Base-by-base conservation (phyloP, 228 moss, liverwort and hornwort species). In the Sphagnum fallax region DNA sequence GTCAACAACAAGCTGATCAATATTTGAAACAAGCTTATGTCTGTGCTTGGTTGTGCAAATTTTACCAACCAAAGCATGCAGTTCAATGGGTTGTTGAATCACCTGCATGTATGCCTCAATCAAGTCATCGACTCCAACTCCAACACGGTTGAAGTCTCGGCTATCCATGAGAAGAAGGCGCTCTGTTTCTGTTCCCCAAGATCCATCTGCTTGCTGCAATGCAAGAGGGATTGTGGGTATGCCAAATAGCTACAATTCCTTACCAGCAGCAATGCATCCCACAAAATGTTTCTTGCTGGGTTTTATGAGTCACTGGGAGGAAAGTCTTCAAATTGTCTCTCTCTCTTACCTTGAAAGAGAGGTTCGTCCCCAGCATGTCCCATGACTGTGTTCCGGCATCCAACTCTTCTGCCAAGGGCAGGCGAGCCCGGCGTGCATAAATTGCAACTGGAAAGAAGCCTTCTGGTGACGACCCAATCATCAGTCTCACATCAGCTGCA, bases 61-160 rank as follows among this genome's bases (percentile, higher is more conserved):
- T 32, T 32, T 32, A 32, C 32, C 32, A 32, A 32, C 32, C 32
- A 32, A 32, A 32, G 32, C 32, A 32, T 32, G 2, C 32, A 32
- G 32, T 32, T 32, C 32, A 32, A 32, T 32, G 32, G 32, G 32
- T 32, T 32, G 32, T 32, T 32, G 32, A 32, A 32, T 9, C 48
- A 72, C 72, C 76, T 76, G 72, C 76, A 76, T 76, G 72, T 76
- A 76, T 0, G 72, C 76, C 52, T 76, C 76, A 58, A 76, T 76
- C 15, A 76, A 67, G 49, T 76, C 76, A 76, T 76, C 72, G 11
- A 72, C 76, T 6, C 76, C 76, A 13, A 76, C 72, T 52, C 76
- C 76, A 49, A 76, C 67, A 59, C 72, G 76, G 67, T 76, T 72
- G 61, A 72, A 76, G 66, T 76, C 76, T 72, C 72, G 66, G 67